Evolutionary conservation across 306 rosid genomes (phyloP).

Genomic region (Carpinus viminea): DNA sequence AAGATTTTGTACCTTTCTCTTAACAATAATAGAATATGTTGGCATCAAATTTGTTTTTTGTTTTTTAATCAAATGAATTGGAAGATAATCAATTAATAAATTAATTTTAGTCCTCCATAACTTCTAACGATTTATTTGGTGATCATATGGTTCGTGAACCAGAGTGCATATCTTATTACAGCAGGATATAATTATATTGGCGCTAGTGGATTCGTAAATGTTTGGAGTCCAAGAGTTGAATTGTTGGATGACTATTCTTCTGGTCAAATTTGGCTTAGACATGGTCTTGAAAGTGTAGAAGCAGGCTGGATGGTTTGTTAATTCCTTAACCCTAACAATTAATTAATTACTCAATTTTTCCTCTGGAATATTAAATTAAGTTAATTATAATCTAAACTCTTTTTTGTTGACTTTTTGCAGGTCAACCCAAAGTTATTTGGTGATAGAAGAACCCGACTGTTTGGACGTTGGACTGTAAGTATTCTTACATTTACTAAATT

Average conservation of each 20-base stretch:
- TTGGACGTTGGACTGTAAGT: conserved; percentile 67
- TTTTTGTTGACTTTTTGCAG: conserved; percentile 21
- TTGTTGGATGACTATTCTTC: conserved; percentile 53
- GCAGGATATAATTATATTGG: conserved; percentile 55
- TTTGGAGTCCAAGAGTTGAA: conserved; percentile 61
- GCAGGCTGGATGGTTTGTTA: conserved; percentile 61
- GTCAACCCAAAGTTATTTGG: conserved; percentile 66
- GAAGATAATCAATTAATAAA: too few species aligned
- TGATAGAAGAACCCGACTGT: conserved; percentile 42
- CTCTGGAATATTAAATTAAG: neutral
- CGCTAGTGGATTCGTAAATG: conserved; percentile 52
- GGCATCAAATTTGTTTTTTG: too few species aligned
- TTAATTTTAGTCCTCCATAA: neutral
- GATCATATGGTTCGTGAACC: conserved; percentile 9
- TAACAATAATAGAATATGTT: too few species aligned
- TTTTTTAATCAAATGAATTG: too few species aligned
- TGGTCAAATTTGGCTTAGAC: conserved; percentile 58
- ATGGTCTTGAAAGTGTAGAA: conserved; percentile 63
- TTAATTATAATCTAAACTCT: too few species aligned
- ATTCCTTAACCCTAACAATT: neutral
- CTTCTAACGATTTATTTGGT: neutral
- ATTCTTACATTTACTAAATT: too few species aligned
- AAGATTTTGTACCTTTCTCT: too few species aligned
- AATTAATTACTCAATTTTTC: neutral
- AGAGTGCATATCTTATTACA: conserved; percentile 47